phyloP scores from a whole-genome alignment of 495 filamentous ascomycete genomes.

The Extremus antarcticus region DNA sequence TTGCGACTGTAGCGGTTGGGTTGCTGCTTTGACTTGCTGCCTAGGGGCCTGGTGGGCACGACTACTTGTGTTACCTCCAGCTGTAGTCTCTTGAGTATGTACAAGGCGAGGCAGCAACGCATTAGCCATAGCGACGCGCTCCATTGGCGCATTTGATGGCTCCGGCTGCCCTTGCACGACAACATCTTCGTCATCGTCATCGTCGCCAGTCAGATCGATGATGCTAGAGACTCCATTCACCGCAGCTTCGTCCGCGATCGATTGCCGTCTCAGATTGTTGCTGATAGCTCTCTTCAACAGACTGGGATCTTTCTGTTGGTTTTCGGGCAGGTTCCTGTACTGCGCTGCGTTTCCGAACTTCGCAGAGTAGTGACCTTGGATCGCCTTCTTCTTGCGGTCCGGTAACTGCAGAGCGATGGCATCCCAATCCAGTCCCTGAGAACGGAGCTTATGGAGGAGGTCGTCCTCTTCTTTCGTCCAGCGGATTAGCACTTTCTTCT shows the following conservation, averaged over 20 bases:
- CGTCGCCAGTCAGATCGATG: neutral
- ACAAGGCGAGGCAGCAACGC: neutral
- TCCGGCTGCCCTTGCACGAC: neutral
- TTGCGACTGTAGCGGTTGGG: too few species aligned
- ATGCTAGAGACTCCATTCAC: neutral
- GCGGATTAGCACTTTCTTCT: neutral
- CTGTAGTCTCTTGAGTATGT: neutral
- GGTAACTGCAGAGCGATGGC: slow-evolving; percentile 4
- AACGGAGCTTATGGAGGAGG: neutral
- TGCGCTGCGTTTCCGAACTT: neutral
- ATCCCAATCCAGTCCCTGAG: neutral
- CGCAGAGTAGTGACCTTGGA: neutral
- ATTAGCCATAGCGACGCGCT: neutral
- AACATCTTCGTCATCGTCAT: neutral
- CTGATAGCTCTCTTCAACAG: neutral
- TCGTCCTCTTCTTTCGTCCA: slow-evolving; percentile 1
- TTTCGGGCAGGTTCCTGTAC: neutral
- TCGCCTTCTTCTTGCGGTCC: neutral
- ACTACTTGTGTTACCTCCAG: too few species aligned
- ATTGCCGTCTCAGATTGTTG: neutral
- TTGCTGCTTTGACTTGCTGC: too few species aligned
- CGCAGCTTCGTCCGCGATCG: neutral
- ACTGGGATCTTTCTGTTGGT: neutral
- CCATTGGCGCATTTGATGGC: neutral
- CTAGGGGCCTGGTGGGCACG: too few species aligned